Conservation (phyloP, 1,284 basidiomycete genomes). For the Pholiota adiposa region DNA sequence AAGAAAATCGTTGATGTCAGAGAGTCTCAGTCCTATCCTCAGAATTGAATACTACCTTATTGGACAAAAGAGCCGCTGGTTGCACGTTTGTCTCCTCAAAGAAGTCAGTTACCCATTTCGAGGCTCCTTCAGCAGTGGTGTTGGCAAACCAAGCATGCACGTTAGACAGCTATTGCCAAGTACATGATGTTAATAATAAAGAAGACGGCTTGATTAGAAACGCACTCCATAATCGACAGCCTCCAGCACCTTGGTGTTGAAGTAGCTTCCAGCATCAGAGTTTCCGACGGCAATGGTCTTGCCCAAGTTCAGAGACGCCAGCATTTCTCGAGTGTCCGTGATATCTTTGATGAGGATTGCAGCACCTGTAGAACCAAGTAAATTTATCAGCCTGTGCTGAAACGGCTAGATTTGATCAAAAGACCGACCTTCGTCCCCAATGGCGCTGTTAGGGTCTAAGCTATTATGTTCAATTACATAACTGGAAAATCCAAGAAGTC, state of each 20-base stretch:
- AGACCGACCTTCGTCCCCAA: constrained; percentile 49
- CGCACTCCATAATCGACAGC: constrained; percentile 78
- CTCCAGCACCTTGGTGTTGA: constrained; percentile 72
- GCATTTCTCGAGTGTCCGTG: constrained; percentile 59
- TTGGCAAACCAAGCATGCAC: constrained; percentile 90
- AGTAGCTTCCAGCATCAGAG: constrained; percentile 88
- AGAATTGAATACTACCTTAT: constrained; percentile 39
- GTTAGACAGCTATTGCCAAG: constrained; percentile 61
- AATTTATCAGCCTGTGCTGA: neutral
- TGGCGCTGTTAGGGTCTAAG: constrained; percentile 52
- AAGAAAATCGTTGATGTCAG: too few relatives aligned
- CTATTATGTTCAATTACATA: constrained; percentile 53
- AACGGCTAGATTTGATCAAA: neutral
- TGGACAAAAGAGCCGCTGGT: constrained; percentile 52
- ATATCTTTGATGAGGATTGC: constrained; percentile 66
- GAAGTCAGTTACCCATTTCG: constrained; percentile 54
- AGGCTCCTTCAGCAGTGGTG: constrained; percentile 69
- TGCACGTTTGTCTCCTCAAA: constrained; percentile 59
- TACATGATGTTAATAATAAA: constrained; percentile 1
- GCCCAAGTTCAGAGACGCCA: constrained; percentile 55
- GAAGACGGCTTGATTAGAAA: constrained; percentile 13
- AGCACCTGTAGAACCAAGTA: constrained; percentile 42
- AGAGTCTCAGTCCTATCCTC: too few relatives aligned
- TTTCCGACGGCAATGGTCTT: constrained; percentile 80
- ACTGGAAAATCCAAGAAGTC: constrained; percentile 36